Evolutionary conservation across 2,329 filamentous ascomycete species (phyloP).

Genomic region (Rhynchosporium secalis): DNA sequence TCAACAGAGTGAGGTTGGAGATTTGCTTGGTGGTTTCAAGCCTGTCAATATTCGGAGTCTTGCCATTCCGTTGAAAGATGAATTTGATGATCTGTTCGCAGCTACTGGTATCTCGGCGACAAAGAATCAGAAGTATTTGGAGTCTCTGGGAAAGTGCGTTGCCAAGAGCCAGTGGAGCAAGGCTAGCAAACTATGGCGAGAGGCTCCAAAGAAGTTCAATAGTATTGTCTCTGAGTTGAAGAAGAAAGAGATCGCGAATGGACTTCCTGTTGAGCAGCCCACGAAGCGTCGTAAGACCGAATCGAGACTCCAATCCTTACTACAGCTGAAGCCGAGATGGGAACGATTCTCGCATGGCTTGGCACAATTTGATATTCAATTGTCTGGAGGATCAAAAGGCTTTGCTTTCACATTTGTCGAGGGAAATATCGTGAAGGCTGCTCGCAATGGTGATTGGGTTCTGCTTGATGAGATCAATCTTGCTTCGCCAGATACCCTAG

Average conservation of each 20-base stretch:
- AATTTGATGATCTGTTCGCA: slow-evolving; percentile 87
- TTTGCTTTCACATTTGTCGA: slow-evolving; percentile 97
- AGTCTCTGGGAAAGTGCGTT: slow-evolving; percentile 76
- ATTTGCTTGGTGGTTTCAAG: slow-evolving; percentile 94
- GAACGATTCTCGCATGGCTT: slow-evolving; percentile 73
- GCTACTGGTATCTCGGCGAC: slow-evolving; percentile 81
- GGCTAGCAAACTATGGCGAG: slow-evolving; percentile 81
- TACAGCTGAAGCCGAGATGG: slow-evolving; percentile 69
- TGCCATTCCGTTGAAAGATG: slow-evolving; percentile 86
- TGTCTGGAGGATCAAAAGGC: slow-evolving; percentile 67
- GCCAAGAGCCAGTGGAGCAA: slow-evolving; percentile 85
- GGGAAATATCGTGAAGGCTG: slow-evolving; percentile 94
- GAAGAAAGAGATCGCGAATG: slow-evolving; percentile 43
- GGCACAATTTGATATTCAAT: slow-evolving; percentile 76
- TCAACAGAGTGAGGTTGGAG: slow-evolving; percentile 96
- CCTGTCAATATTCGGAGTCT: slow-evolving; percentile 88
- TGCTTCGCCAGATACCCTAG: slow-evolving; percentile 89
- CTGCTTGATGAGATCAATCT: slow-evolving; percentile 96
- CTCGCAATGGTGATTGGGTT: slow-evolving; percentile 95
- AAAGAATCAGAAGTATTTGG: slow-evolving; percentile 85
- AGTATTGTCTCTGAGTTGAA: slow-evolving; percentile 61
- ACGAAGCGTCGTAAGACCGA: slow-evolving; percentile 68
- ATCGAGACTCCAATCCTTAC: slow-evolving; percentile 64
- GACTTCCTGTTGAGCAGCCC: slow-evolving; percentile 55
- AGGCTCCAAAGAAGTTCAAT: slow-evolving; percentile 85